Conservation (phyloP, 805 yeast species). For the Metschnikowia koreensis region DNA sequence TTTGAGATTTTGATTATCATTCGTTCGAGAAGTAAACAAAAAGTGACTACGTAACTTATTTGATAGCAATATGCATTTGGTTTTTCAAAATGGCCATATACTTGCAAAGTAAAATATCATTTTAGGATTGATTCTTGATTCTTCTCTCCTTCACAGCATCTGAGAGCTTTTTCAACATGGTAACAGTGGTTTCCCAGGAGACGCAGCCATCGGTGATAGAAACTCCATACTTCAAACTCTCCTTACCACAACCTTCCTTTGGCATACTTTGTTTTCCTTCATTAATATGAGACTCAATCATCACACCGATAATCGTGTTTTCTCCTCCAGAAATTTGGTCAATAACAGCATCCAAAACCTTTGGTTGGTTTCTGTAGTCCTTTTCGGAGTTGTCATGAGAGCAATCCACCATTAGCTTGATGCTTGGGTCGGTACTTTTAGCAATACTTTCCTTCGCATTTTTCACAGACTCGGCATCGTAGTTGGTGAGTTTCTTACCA, state of each 20-base stretch:
- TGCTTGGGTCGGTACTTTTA: constrained; percentile 52
- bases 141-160: constrained; percentile 73
- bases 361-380: constrained; percentile 90
- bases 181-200: constrained; percentile 80
- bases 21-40: too few relatives aligned
- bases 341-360: constrained; percentile 73
- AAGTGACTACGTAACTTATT: too few relatives aligned
- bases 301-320: constrained; percentile 78
- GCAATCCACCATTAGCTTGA: constrained; percentile 82
- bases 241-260: constrained; percentile 62
- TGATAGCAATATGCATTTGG: too few relatives aligned
- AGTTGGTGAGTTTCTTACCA: constrained; percentile 91
- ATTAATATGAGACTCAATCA: constrained; percentile 90
- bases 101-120: not conserved
- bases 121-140: constrained; percentile 3
- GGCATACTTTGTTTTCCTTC: constrained; percentile 91
- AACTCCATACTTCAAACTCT: constrained; percentile 79
- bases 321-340: constrained; percentile 79
- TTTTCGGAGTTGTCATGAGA: constrained; percentile 95
- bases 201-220: constrained; percentile 98
- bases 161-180: constrained; percentile 67
- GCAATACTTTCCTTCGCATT: constrained; percentile 49
- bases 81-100: too few relatives aligned
- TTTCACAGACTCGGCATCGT: constrained; percentile 69
- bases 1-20: too few relatives aligned